Evolutionary conservation across 1,139 yeast genomes (phyloP).

Genomic region (Geotrichum siamense): DNA sequence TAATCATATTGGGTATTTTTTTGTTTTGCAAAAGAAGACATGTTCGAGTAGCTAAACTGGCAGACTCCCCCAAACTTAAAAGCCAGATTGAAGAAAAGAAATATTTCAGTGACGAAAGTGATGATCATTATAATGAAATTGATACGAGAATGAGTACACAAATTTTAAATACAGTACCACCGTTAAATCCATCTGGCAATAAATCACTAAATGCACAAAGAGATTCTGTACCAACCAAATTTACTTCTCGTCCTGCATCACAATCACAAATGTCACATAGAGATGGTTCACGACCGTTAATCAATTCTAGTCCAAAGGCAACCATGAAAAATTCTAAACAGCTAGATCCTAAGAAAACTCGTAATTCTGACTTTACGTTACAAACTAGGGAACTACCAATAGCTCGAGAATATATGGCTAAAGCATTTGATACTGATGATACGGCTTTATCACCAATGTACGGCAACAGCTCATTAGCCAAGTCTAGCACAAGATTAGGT

Average conservation of each 20-base stretch:
- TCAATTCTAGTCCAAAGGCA: too few species aligned
- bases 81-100: not conserved
- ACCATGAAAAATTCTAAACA: too few species aligned
- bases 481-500: too few species aligned
- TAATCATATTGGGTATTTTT: not conserved
- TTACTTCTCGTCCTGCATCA: not conserved
- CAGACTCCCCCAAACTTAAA: not conserved
- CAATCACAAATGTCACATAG: not conserved
- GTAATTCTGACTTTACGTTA: too few species aligned
- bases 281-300: not conserved
- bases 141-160: constrained; percentile 5
- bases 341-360: too few species aligned
- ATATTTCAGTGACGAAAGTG: not conserved
- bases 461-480: too few species aligned
- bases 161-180: constrained; percentile 1
- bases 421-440: too few species aligned
- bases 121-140: not conserved
- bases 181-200: not conserved
- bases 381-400: not conserved
- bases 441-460: too few species aligned
- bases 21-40: not conserved
- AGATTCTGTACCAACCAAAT: not conserved
- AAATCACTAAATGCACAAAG: not conserved
- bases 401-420: not conserved
- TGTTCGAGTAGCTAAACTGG: not conserved